Evolutionary conservation across 129 eudicot species (phyloP).

Genomic region (Helianthus tuberosus): DNA sequence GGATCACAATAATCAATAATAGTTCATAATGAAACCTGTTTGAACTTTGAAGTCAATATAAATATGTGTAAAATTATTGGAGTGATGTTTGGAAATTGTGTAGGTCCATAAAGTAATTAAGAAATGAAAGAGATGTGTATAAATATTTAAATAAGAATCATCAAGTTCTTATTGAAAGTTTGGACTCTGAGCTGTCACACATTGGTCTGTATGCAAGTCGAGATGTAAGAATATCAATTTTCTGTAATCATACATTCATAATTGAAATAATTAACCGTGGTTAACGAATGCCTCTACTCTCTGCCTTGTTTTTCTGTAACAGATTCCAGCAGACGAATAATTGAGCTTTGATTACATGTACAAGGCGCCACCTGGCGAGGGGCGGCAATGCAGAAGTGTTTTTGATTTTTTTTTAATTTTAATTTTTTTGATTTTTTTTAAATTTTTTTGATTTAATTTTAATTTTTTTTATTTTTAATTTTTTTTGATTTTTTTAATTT

Average conservation of each 20-base stretch:
- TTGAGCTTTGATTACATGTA: slow-evolving; percentile 69
- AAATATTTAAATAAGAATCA: slow-evolving; percentile 76
- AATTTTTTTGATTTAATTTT: too few species aligned
- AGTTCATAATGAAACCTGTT: too few species aligned
- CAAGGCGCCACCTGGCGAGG: slow-evolving; percentile 62
- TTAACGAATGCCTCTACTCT: not conserved
- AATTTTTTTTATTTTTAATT: too few species aligned
- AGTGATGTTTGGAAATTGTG: not conserved
- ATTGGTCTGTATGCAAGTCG: slow-evolving; percentile 86
- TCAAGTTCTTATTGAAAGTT: slow-evolving; percentile 96
- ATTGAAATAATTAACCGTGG: not conserved
- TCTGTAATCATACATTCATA: slow-evolving; percentile 1
- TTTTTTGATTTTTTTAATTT: too few species aligned
- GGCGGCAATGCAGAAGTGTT: slow-evolving; percentile 65
- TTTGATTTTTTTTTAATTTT: too few species aligned
- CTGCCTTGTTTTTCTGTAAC: slow-evolving; percentile 23
- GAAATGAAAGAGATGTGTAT: slow-evolving; percentile 18
- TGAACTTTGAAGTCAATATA: slow-evolving; percentile 9
- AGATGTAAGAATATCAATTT: slow-evolving; percentile 59
- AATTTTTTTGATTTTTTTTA: too few species aligned
- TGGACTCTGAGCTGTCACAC: slow-evolving; percentile 86
- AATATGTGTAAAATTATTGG: slow-evolving; percentile 1
- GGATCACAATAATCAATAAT: too few species aligned
- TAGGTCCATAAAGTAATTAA: slow-evolving; percentile 4
- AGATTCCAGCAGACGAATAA: slow-evolving; percentile 81